phyloP scores from a whole-genome alignment of 225 moss, liverwort and hornwort genomes.

The Rhytidiadelphus loreus region DNA sequence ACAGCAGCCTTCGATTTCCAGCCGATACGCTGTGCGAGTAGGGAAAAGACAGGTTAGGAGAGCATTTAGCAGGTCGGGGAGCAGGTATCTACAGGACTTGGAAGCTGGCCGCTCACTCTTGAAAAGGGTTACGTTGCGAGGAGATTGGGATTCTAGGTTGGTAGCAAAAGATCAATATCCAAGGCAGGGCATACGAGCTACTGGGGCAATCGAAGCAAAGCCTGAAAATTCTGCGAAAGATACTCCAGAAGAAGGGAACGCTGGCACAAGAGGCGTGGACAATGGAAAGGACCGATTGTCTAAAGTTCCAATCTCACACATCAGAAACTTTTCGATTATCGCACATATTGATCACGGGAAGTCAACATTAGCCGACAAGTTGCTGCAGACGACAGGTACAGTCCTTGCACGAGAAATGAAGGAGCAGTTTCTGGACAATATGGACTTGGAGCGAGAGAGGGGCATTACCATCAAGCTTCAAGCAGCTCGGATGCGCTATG shows the following conservation, averaged over 20 bases:
- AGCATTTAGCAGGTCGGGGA: constrained; percentile 3
- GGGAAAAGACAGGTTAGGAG: constrained; percentile 19
- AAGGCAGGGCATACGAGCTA: constrained; percentile 21
- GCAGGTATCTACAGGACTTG: constrained; percentile 4
- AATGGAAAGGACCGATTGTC: constrained; percentile 53
- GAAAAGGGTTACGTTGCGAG: constrained; percentile 24
- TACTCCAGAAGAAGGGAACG: constrained; percentile 7
- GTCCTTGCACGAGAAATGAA: constrained; percentile 95
- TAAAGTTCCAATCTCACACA: constrained; percentile 76
- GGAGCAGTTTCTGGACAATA: constrained; percentile 94
- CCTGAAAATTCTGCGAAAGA: constrained; percentile 28
- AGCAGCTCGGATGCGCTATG: constrained; percentile 93
- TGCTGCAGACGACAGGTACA: constrained; percentile 85
- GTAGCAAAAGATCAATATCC: constrained; percentile 12
- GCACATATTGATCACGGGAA: constrained; percentile 98
- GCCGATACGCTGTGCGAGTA: constrained; percentile 9
- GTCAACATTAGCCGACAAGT: constrained; percentile 93
- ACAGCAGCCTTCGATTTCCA: constrained; percentile 21
- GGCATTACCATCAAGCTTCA: constrained; percentile 99
- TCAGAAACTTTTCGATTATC: constrained; percentile 93
- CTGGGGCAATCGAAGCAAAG: constrained; percentile 37
- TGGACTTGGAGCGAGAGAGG: constrained; percentile 96
- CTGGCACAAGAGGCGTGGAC: constrained; percentile 23
- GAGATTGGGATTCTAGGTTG: constrained; percentile 43
- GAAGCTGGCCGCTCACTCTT: constrained; percentile 24